A percentile compares a stretch with the other conserved stretches of the same genome.
These are phyloP conservation scores for Spinacia oleracea DNA, from an alignment of 179 eudicot species.

Conservation along the genomic window DNA sequence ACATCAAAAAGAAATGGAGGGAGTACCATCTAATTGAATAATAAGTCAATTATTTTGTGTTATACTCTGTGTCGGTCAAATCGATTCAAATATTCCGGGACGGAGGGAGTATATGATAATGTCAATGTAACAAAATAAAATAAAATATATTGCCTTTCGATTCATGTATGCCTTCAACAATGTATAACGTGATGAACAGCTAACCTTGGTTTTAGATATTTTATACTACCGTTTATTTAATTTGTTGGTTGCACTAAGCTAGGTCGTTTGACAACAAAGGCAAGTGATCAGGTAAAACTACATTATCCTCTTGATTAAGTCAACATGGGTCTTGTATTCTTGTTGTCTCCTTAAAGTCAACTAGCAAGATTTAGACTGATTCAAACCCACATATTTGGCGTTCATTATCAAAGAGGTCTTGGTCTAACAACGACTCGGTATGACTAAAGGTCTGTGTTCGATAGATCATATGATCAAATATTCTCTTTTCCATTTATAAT, in stretches of 20 bases:
- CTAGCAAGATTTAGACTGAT: too few species aligned
- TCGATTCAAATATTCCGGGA: too few species aligned
- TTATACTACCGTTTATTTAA: background rate
- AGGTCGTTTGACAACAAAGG: background rate
- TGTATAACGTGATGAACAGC: constrained; percentile 5
- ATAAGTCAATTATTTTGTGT: too few species aligned
- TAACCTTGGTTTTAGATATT: background rate
- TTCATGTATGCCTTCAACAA: background rate
- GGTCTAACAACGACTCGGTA: too few species aligned
- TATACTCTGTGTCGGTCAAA: too few species aligned
- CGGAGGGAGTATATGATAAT: background rate
- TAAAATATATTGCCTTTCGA: background rate
- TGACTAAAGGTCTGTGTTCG: too few species aligned
- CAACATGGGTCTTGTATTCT: background rate
- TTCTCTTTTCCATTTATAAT: too few species aligned
- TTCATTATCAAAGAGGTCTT: too few species aligned
- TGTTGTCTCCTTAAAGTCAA: background rate
- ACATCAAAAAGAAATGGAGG: too few species aligned
- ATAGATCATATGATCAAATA: too few species aligned
- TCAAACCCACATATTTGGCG: too few species aligned
- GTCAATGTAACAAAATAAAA: background rate
- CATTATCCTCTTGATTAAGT: background rate
- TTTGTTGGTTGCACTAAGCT: background rate
- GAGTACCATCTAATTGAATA: too few species aligned
- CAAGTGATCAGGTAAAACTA: background rate